Conservation (phyloP, 2,329 filamentous ascomycete genomes). For the Venturia nashicola region DNA sequence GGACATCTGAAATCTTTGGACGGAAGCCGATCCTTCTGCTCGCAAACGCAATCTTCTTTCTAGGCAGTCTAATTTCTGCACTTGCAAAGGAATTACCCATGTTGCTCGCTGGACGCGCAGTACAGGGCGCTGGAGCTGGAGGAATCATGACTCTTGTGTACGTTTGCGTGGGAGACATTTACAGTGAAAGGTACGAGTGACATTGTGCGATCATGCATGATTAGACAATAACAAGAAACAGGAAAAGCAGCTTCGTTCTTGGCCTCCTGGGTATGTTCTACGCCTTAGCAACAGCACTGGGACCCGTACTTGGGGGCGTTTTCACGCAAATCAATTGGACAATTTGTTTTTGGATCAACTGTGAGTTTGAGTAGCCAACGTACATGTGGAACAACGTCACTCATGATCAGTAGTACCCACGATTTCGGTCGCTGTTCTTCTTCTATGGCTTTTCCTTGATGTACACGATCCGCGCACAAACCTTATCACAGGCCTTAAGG, state of each 20-base stretch:
- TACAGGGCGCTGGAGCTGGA: conserved; percentile 46
- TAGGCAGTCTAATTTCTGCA: conserved; percentile 43
- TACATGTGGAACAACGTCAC: conserved; percentile 8
- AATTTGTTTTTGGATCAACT: conserved; percentile 30
- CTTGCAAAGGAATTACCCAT: conserved; percentile 38
- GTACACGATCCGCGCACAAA: conserved; percentile 42
- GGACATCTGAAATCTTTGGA: conserved; percentile 26
- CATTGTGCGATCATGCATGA: not conserved
- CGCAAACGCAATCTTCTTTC: conserved; percentile 19
- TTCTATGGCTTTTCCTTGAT: conserved; percentile 41
- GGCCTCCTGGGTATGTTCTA: conserved; percentile 28
- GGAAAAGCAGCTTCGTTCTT: conserved; percentile 16
- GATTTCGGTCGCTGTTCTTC: conserved; percentile 33
- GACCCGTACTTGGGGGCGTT: conserved; percentile 40
- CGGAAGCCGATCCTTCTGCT: conserved; percentile 23
- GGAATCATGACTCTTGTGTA: conserved; percentile 49
- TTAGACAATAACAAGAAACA: conserved; percentile 15
- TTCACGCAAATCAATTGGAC: conserved; percentile 37
- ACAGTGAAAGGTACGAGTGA: conserved; percentile 18
- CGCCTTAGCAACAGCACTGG: conserved; percentile 41
- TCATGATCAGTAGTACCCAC: conserved; percentile 30
- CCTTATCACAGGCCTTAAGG: conserved; percentile 34
- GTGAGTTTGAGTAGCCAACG: conserved; percentile 20
- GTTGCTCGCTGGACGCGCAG: conserved; percentile 42
- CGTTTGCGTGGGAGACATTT: conserved; percentile 44